Evolutionary conservation across 441 rosid genomes (phyloP), one percentile per base, ranked within the genome.

Genomic region (Brassica balearica): DNA sequence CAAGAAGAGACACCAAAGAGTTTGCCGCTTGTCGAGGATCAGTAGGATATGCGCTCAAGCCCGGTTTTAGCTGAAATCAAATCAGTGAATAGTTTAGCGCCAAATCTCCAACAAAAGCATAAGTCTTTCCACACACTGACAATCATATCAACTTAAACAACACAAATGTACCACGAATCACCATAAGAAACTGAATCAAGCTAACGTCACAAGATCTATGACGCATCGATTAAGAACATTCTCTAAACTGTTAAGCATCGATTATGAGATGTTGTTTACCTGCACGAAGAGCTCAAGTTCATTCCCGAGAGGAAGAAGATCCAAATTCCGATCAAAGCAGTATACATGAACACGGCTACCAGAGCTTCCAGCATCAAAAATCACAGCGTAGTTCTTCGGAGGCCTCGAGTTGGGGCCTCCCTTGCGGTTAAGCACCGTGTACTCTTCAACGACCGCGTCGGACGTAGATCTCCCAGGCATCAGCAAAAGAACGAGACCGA

Each of bases 281-380:
- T 90, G 93, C 10, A 82, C 41, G 67, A 90, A 93, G 63, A 93
- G 92, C 90, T 94, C 98, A 59, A 92, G 91, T 66, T 89, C 93
- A 67, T 84, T 80, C 36, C 95, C 97, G 10, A 94, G 88, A 14
- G 93, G 93, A 65, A 94, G 87, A 38, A 94, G 98, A 92, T 92
- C 91, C 89, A 88, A 65, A 76, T 92, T 89, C 36, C 76, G 85
- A 85, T 94, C 96, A 27, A 94, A 94, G 71, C 97, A 94, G 72
- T 72, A 94, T 14, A 94, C 98, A 60, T 94, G 98, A 8, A 94
- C 98, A 36, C 98, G 86, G 80, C 98, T 94, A 14, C 97, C 51
- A 43, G 14, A 11, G 51, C 51, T 43, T 10, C 51, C 51, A 43
- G 51, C 5, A 43, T 43, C 51, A 1, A 43, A 43, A 10, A 43